Evolutionary conservation across 1,284 basidiomycete species (phyloP).

Genomic region (Cerrena zonata): DNA sequence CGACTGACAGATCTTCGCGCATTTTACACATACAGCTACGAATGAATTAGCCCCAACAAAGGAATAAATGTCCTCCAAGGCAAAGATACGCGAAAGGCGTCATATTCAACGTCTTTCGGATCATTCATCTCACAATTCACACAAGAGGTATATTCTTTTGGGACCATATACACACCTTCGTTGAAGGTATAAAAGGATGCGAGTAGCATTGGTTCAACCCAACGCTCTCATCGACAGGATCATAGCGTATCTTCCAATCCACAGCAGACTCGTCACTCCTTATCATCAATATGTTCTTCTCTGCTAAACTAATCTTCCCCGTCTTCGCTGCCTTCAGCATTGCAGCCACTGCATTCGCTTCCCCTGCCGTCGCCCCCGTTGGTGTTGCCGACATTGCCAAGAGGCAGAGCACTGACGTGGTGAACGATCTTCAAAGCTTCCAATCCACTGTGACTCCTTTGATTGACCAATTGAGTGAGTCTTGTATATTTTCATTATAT

Average conservation of each 20-base stretch:
- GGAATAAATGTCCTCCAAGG: background rate
- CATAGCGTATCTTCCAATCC: constrained; percentile 3
- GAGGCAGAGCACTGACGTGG: background rate
- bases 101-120: background rate
- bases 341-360: constrained; percentile 1
- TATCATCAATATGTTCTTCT: constrained; percentile 6
- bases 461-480: constrained; percentile 6
- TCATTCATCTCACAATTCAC: background rate
- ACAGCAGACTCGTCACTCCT: background rate
- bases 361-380: background rate
- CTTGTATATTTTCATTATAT: background rate
- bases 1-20: background rate
- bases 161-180: background rate
- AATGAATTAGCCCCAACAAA: background rate
- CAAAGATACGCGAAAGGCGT: background rate
- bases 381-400: background rate
- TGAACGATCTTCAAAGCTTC: constrained; percentile 1
- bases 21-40: background rate
- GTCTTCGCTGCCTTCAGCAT: constrained; percentile 6
- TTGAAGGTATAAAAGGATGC: background rate
- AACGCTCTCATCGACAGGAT: constrained; percentile 3
- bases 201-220: background rate
- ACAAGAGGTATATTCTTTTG: background rate
- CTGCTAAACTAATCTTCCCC: constrained; percentile 3
- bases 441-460: constrained; percentile 3